Conservation (phyloP, 1,284 basidiomycete species). For the Taiwanofungus camphoratus region DNA sequence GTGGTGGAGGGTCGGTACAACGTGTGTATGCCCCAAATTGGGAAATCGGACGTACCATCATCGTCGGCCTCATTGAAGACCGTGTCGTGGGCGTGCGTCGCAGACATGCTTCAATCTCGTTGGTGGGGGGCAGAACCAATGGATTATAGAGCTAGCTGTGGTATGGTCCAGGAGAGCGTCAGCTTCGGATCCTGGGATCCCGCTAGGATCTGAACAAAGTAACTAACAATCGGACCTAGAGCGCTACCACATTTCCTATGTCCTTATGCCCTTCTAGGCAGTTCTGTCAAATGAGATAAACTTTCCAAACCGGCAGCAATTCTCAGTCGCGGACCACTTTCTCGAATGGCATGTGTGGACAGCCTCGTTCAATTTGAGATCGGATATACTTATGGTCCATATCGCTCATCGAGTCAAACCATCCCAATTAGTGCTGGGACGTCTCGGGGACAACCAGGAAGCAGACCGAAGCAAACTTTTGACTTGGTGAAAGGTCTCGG, state of each 20-base stretch:
- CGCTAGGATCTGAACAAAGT: conserved; percentile 16
- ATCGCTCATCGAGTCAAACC: conserved; percentile 5
- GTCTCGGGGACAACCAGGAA: conserved; percentile 3
- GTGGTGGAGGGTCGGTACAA: conserved; percentile 15
- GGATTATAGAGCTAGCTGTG: conserved; percentile 9
- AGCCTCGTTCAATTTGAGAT: conserved; percentile 11
- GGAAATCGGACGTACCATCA: conserved; percentile 27
- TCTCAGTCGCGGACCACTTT: conserved; percentile 16
- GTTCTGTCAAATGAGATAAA: conserved; percentile 11
- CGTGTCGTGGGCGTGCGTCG: conserved; percentile 18
- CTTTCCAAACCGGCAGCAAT: conserved; percentile 11
- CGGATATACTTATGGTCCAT: conserved; percentile 4
- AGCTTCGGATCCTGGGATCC: background rate
- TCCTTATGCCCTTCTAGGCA: conserved; percentile 30
- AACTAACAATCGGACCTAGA: conserved; percentile 24
- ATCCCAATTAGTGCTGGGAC: conserved; percentile 1
- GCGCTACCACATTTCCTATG: conserved; percentile 21
- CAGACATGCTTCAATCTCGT: conserved; percentile 15
- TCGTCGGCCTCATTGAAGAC: conserved; percentile 26
- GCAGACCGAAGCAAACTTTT: too few relatives aligned
- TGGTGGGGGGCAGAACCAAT: conserved; percentile 9
- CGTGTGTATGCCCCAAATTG: conserved; percentile 18
- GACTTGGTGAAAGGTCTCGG: background rate
- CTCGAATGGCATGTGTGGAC: conserved; percentile 9
- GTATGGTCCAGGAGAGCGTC: background rate